A percentile compares a stretch with the other conserved stretches of the same genome.
Evolutionary conservation across 202 grass and related monocot species (phyloP).

Genomic region (Tripidium arundinaceum): DNA sequence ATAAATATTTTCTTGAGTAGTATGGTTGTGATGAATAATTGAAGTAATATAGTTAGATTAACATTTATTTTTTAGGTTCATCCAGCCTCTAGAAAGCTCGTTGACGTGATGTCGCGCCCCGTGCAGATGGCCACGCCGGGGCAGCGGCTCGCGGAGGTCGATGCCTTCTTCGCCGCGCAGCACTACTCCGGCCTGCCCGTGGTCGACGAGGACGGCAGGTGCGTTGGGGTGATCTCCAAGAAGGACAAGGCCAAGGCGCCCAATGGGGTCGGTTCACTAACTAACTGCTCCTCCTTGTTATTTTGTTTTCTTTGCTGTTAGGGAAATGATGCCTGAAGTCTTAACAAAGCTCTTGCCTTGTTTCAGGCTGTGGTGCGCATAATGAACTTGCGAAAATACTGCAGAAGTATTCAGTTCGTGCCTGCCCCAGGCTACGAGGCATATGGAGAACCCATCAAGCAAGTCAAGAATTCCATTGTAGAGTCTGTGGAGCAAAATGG

Average conservation of each 20-base stretch:
- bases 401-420: slow-evolving; percentile 51
- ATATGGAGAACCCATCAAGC: slow-evolving; percentile 52
- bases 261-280: slow-evolving; percentile 52
- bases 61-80: too few relatives aligned
- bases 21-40: too few relatives aligned
- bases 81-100: too few relatives aligned
- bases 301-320: neutral
- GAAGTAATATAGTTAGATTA: too few relatives aligned
- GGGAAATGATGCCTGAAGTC: neutral
- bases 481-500: slow-evolving; percentile 15
- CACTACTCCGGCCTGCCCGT: slow-evolving; percentile 59
- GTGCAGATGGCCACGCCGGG: slow-evolving; percentile 45
- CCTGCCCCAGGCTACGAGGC: slow-evolving; percentile 74
- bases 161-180: slow-evolving; percentile 47
- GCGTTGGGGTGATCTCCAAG: slow-evolving; percentile 69
- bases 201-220: slow-evolving; percentile 49
- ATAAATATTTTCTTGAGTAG: too few relatives aligned
- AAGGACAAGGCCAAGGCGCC: slow-evolving; percentile 58
- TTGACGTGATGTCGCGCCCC: slow-evolving; percentile 63
- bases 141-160: slow-evolving; percentile 60
- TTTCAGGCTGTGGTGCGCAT: slow-evolving; percentile 68
- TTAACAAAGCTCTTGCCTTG: neutral
- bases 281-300: too few relatives aligned
- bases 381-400: slow-evolving; percentile 61
- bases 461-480: neutral